These are phyloP conservation scores for Acorus gramineus DNA, from an alignment of 106 monocot genomes.

Conservation along the genomic window DNA sequence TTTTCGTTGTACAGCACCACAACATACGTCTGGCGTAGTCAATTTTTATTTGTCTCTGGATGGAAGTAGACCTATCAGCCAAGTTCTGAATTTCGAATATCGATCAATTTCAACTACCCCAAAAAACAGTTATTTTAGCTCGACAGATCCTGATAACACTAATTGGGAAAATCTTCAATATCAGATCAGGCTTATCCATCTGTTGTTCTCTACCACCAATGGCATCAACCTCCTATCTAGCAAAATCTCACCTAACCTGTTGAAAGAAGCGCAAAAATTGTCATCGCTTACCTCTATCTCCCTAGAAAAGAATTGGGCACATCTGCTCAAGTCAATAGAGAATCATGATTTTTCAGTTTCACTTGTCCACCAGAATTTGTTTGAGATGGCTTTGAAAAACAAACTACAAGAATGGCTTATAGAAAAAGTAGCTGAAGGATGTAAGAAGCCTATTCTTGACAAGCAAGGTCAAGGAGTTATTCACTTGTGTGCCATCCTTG, in stretches of 20 bases:
- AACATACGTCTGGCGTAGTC: slow-evolving; percentile 35
- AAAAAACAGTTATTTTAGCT: slow-evolving; percentile 7
- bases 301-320: slow-evolving; percentile 56
- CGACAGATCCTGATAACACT: slow-evolving; percentile 9
- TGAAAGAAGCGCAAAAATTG: slow-evolving; percentile 54
- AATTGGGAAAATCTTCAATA: slow-evolving; percentile 11
- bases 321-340: slow-evolving; percentile 18
- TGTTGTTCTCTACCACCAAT: slow-evolving; percentile 66
- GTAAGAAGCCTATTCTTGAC: slow-evolving; percentile 50
- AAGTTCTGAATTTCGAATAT: slow-evolving; percentile 51
- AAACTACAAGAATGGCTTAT: slow-evolving; percentile 87
- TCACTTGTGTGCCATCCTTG: slow-evolving; percentile 77
- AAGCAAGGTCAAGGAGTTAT: slow-evolving; percentile 75
- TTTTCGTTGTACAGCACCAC: slow-evolving; percentile 36
- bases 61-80: slow-evolving; percentile 63
- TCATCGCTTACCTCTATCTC: slow-evolving; percentile 31
- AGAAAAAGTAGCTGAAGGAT: slow-evolving; percentile 57
- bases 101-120: slow-evolving; percentile 6
- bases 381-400: slow-evolving; percentile 63
- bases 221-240: slow-evolving; percentile 24
- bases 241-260: slow-evolving; percentile 29
- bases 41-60: slow-evolving; percentile 56
- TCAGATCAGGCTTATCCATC: slow-evolving; percentile 47
- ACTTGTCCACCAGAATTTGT: slow-evolving; percentile 19
- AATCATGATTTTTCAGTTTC: slow-evolving; percentile 6